Evolutionary conservation across 2,329 filamentous ascomycete species (phyloP), one percentile per base, ranked within the genome.

Genomic region (Penicillium paneum): DNA sequence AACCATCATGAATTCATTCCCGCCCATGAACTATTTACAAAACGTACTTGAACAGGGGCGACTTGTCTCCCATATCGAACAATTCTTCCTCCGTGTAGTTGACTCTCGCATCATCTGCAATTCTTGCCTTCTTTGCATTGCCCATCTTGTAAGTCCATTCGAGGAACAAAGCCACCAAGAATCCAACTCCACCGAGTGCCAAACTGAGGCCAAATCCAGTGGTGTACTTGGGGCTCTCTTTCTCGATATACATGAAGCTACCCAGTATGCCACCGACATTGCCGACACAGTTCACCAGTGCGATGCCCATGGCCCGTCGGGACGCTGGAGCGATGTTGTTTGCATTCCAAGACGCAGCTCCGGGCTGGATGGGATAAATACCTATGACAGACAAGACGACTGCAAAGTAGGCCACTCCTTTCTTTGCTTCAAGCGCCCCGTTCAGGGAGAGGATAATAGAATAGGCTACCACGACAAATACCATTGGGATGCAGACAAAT

Each of bases 61-160:
- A 75, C 61, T 67, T 71, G 45, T 77, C 75, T 5, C 75, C 75
- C 65, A 77, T 55, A 15, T 72, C 67, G 52, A 75, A 56, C 61
- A 77, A 41, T 54, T 77, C 66, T 15, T 75, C 66, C 32, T 76
- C 73, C 0, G 64, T 67, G 53, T 76, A 76, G 10, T 43, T 58
- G 8, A 49, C 39, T 8, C 48, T 55, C 6, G 38, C 38, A 17
- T 57, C 52, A 24, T 52, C 55, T 12, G 44, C 43, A 41, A 52
- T 12, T n/a, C 29, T 39, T 13, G 38, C 54, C 57, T 66, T 59
- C 52, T 56, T 67, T 12, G 55, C 56, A 26, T 51, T 58, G 8
- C 56, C 61, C 21, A 31, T 42, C 49, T 60, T 57, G 46, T 69
- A 68, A 7, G 49, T 59, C 39, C 49, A 54, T 38, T 69, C 63